Conservation (phyloP, 495 filamentous ascomycete species). For the Hyphodiscus hymeniophilus region DNA sequence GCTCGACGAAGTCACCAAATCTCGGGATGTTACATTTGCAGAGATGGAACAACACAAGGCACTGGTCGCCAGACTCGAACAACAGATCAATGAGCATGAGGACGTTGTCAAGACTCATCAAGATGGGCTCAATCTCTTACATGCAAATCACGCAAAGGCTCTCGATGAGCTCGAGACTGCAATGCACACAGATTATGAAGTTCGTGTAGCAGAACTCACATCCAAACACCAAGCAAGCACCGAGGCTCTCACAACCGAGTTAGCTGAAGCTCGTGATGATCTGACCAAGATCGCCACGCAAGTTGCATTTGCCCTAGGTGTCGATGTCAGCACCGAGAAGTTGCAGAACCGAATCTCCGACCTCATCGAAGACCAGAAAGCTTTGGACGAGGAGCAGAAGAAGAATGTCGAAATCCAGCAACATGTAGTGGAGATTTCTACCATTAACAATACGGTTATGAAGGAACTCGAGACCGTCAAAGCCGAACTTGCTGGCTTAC, state of each 20-base stretch:
- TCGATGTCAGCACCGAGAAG: slow-evolving; percentile 47
- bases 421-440: slow-evolving; percentile 38
- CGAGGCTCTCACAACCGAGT: slow-evolving; percentile 56
- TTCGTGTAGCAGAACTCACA: slow-evolving; percentile 29
- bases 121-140: slow-evolving; percentile 35
- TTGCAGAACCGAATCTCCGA: slow-evolving; percentile 45
- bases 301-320: slow-evolving; percentile 42
- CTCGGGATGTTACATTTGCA: slow-evolving; percentile 33
- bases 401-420: slow-evolving; percentile 42
- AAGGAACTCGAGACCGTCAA: slow-evolving; percentile 45
- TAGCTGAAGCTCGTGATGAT: slow-evolving; percentile 60
- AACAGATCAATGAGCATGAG: slow-evolving; percentile 45
- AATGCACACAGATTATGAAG: slow-evolving; percentile 30
- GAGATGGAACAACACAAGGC: slow-evolving; percentile 43
- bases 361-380: slow-evolving; percentile 39
- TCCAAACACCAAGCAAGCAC: slow-evolving; percentile 52
- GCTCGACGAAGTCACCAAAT: slow-evolving; percentile 40
- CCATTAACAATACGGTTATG: slow-evolving; percentile 47
- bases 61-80: slow-evolving; percentile 48
- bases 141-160: slow-evolving; percentile 35
- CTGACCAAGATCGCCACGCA: slow-evolving; percentile 53
- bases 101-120: slow-evolving; percentile 40
- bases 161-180: slow-evolving; percentile 41
- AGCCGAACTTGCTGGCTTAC: slow-evolving; percentile 34
- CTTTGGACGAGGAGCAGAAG: slow-evolving; percentile 45